Conservation (phyloP, 495 filamentous ascomycete species). For the Cudoniella acicularis region DNA sequence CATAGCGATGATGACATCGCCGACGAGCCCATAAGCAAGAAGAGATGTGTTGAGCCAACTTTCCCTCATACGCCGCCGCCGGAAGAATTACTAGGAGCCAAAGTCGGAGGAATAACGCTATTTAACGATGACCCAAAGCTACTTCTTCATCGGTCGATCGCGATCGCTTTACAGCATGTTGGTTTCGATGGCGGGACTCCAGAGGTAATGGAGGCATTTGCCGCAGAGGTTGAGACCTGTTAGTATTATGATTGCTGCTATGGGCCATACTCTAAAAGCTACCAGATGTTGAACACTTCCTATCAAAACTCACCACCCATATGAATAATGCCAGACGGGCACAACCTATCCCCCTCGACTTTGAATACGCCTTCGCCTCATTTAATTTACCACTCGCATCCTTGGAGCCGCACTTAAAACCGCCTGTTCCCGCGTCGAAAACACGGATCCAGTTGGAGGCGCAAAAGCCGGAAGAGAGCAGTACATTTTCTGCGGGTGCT, state of each 20-base stretch:
- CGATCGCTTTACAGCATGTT: constrained; percentile 15
- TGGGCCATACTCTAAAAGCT: constrained; percentile 11
- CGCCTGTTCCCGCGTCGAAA: constrained; percentile 31
- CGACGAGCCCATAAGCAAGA: constrained; percentile 20
- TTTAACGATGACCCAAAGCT: constrained; percentile 22
- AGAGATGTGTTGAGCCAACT: constrained; percentile 4
- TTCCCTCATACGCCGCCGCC: constrained; percentile 15
- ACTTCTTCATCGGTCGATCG: constrained; percentile 21
- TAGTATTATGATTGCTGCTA: neutral
- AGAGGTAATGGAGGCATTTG: constrained; percentile 21
- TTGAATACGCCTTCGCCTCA: constrained; percentile 56
- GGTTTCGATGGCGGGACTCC: constrained; percentile 15
- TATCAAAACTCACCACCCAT: constrained; percentile 53
- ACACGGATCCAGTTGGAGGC: constrained; percentile 28
- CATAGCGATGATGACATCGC: constrained; percentile 14
- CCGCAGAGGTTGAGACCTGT: constrained; percentile 22
- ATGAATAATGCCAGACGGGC: constrained; percentile 59
- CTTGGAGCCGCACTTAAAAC: constrained; percentile 41
- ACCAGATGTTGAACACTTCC: constrained; percentile 50
- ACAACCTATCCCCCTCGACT: constrained; percentile 64
- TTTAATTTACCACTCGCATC: constrained; percentile 39
- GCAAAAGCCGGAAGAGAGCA: constrained; percentile 1
- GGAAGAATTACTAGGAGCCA: neutral
- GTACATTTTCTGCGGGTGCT: constrained; percentile 28
- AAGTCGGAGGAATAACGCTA: neutral